Conservation (phyloP, 192 early-diverging fungal species). For the Chytriomyces confervae region DNA sequence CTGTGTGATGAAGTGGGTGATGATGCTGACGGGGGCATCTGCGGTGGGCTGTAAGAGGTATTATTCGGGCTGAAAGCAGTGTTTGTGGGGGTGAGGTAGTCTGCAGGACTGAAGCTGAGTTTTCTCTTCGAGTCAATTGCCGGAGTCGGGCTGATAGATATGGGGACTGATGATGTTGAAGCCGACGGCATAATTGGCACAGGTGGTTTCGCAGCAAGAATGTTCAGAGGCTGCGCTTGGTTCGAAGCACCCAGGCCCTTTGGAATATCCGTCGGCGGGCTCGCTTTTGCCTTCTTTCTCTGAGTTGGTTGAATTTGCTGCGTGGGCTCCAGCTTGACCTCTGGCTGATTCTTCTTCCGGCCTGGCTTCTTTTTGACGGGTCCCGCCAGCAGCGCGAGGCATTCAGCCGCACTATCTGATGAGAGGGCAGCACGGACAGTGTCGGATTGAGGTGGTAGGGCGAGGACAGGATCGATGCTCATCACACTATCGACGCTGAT, state of each 20-base stretch:
- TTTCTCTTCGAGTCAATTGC: conserved; percentile 22
- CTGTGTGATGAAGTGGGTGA: background rate
- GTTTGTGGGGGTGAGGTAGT: conserved; percentile 45
- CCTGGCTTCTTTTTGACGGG: conserved; percentile 39
- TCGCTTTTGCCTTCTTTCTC: background rate
- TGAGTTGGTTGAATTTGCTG: background rate
- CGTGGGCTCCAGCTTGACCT: background rate
- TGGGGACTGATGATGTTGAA: background rate
- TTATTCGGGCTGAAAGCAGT: conserved; percentile 41
- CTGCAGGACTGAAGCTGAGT: conserved; percentile 21
- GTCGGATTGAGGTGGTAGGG: background rate
- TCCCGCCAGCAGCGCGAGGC: conserved; percentile 34
- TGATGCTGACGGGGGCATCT: conserved; percentile 6
- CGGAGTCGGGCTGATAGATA: conserved; percentile 17
- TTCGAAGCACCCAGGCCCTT: background rate
- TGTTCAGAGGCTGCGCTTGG: background rate
- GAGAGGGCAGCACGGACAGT: conserved; percentile 12
- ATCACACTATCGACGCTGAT: background rate
- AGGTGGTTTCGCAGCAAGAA: background rate
- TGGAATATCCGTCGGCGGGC: background rate
- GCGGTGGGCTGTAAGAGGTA: conserved; percentile 39
- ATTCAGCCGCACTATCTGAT: conserved; percentile 25
- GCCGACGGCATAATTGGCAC: background rate
- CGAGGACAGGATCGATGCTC: background rate
- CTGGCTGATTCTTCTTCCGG: conserved; percentile 30